phyloP scores from a whole-genome alignment of 2,329 filamentous ascomycete species.

The Penicillium sp. region DNA sequence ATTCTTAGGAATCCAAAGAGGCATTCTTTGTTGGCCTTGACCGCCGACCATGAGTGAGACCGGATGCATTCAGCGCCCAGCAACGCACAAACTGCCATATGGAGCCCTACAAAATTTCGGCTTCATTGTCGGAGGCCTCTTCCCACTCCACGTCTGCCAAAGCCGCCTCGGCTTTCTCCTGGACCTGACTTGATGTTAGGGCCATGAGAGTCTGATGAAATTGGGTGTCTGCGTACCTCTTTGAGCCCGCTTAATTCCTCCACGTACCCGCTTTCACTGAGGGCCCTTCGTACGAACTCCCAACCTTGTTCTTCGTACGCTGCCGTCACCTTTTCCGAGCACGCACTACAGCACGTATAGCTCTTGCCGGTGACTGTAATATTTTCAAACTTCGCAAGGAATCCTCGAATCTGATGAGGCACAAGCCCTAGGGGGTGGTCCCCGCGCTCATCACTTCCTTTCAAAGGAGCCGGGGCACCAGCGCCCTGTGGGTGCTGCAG shows the following conservation, averaged over 20 bases:
- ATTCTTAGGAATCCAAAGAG: conserved; percentile 70
- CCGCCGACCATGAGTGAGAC: conserved; percentile 52
- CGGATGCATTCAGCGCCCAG: neutral
- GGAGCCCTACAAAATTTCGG: conserved; percentile 22
- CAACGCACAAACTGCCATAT: neutral
- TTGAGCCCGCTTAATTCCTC: conserved; percentile 60
- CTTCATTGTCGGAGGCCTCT: conserved; percentile 38
- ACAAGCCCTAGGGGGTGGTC: conserved; percentile 50
- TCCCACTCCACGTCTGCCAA: conserved; percentile 45
- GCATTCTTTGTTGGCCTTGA: conserved; percentile 76
- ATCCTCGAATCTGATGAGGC: conserved; percentile 61
- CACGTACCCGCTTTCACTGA: conserved; percentile 60
- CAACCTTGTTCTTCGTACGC: conserved; percentile 54
- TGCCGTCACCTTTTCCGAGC: conserved; percentile 52
- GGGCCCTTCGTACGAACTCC: conserved; percentile 56
- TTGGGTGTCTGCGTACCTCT: conserved; percentile 40
- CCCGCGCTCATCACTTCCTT: conserved; percentile 31
- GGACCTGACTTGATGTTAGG: conserved; percentile 37
- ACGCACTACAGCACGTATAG: conserved; percentile 61
- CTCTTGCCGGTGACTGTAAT: conserved; percentile 54
- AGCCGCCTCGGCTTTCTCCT: conserved; percentile 44
- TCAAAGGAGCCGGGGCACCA: conserved; percentile 38
- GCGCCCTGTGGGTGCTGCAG: conserved; percentile 70
- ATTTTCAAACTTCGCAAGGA: conserved; percentile 57
- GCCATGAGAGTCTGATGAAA: neutral